Evolutionary conservation across 1,139 yeast species (phyloP).

Genomic region (Taphrina confusa): DNA sequence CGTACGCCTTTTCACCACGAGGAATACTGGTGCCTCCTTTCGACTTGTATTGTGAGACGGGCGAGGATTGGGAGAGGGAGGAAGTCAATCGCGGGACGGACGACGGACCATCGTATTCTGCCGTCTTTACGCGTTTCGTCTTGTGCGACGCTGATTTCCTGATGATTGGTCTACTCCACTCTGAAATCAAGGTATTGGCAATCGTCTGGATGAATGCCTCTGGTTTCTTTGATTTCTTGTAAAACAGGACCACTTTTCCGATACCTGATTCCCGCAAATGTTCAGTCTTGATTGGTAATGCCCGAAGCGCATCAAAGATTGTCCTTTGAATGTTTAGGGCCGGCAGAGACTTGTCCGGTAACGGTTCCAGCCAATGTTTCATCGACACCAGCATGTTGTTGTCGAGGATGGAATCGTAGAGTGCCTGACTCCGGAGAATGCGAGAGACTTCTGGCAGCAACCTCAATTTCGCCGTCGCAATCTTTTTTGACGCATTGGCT

Average conservation of each 20-base stretch:
- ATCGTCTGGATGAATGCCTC: slow-evolving; percentile 81
- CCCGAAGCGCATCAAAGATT: slow-evolving; percentile 68
- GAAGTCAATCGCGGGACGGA: slow-evolving; percentile 1
- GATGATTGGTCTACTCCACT: slow-evolving; percentile 95
- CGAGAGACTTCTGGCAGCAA: slow-evolving; percentile 76
- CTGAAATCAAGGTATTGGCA: slow-evolving; percentile 73
- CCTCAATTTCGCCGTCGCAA: slow-evolving; percentile 84
- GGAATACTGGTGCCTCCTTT: slow-evolving; percentile 33
- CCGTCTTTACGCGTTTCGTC: slow-evolving; percentile 65
- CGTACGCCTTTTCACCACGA: slow-evolving; percentile 32
- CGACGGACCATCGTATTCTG: slow-evolving; percentile 20
- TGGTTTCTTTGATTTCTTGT: slow-evolving; percentile 86
- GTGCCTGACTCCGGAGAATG: slow-evolving; percentile 63
- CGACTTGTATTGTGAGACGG: slow-evolving; percentile 16
- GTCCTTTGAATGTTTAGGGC: slow-evolving; percentile 94
- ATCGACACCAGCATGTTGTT: slow-evolving; percentile 91
- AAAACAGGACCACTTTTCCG: slow-evolving; percentile 91
- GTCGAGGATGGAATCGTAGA: slow-evolving; percentile 86
- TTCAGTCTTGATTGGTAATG: slow-evolving; percentile 89
- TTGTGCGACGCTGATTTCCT: slow-evolving; percentile 93
- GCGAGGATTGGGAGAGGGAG: slow-evolving; percentile 3
- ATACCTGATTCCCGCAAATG: slow-evolving; percentile 92
- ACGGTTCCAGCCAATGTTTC: slow-evolving; percentile 95
- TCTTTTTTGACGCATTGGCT: slow-evolving; percentile 62
- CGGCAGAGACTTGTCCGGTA: slow-evolving; percentile 96